A percentile compares a stretch with the other conserved stretches of the same genome.
These are phyloP conservation scores for Chlorella variabilis DNA, from an alignment of 163 green algal species.

Conservation along the genomic window DNA sequence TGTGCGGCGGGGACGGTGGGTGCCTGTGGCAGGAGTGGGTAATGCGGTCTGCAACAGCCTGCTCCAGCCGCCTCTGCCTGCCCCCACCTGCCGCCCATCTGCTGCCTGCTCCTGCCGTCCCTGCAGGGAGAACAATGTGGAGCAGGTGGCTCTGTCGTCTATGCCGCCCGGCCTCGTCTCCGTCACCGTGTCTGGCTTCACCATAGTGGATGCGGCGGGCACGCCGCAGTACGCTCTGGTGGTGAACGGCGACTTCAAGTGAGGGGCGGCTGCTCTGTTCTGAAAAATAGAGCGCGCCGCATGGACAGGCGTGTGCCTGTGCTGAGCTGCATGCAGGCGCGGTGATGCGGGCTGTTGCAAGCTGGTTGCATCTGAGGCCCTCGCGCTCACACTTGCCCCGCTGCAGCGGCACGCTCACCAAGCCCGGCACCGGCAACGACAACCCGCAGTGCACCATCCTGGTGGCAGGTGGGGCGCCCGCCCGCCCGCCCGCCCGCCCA, in stretches of 20 bases:
- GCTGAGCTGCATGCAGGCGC: no score
- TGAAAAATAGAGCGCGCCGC: no score
- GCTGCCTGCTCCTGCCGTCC: background rate
- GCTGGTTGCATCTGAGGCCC: no score
- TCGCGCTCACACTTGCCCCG: no score
- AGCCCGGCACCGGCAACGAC: constrained; percentile 34
- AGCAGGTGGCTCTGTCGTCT: constrained; percentile 48
- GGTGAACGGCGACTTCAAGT: constrained; percentile 69
- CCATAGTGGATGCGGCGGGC: constrained; percentile 9
- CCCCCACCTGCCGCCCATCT: no score
- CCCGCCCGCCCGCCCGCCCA: background rate
- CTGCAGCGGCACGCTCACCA: constrained; percentile 50
- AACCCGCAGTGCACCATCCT: constrained; percentile 41
- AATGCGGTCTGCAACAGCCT: no score
- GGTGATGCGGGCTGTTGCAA: no score
- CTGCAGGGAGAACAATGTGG: constrained; percentile 80
- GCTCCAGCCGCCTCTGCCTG: no score
- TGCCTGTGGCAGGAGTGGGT: no score
- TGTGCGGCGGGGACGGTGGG: no score
- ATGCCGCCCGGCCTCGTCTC: constrained; percentile 53
- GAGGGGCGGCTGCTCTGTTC: no score
- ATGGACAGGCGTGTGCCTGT: no score
- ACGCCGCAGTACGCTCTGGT: constrained; percentile 78
- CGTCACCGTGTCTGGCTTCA: constrained; percentile 42
- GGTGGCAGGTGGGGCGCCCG: constrained; percentile 28